Evolutionary conservation across 2,329 filamentous ascomycete species (phyloP).

Genomic region (Diaporthe helianthi): DNA sequence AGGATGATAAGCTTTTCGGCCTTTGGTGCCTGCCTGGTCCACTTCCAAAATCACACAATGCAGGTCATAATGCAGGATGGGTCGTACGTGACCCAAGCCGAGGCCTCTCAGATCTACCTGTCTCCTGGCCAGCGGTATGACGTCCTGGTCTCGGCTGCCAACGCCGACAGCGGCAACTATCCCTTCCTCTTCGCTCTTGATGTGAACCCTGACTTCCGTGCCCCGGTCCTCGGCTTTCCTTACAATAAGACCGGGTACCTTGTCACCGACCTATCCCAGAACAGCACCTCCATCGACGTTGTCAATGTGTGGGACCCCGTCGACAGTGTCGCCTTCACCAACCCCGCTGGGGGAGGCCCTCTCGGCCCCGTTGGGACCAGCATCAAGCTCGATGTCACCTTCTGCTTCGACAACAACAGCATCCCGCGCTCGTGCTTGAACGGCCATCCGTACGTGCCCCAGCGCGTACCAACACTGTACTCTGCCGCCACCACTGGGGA

Average conservation of each 20-base stretch:
- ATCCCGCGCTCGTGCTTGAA: slow-evolving; percentile 70
- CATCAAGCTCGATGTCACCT: slow-evolving; percentile 62
- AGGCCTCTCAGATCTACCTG: slow-evolving; percentile 49
- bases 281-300: slow-evolving; percentile 41
- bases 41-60: slow-evolving; percentile 54
- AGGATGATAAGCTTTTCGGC: slow-evolving; percentile 56
- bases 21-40: slow-evolving; percentile 51
- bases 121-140: slow-evolving; percentile 55
- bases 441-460: slow-evolving; percentile 69
- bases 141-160: slow-evolving; percentile 46
- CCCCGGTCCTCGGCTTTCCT: slow-evolving; percentile 42
- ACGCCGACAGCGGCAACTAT: slow-evolving; percentile 48
- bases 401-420: slow-evolving; percentile 67
- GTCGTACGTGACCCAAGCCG: slow-evolving; percentile 47
- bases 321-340: slow-evolving; percentile 67
- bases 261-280: slow-evolving; percentile 45
- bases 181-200: slow-evolving; percentile 54
- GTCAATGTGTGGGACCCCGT: slow-evolving; percentile 56
- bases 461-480: slow-evolving; percentile 75
- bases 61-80: slow-evolving; percentile 53
- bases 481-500: slow-evolving; percentile 66
- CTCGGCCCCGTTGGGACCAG: slow-evolving; percentile 61
- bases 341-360: slow-evolving; percentile 58
- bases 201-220: slow-evolving; percentile 51
- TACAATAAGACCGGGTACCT: slow-evolving; percentile 54